Conservation (phyloP, 352 stramenopile genomes). For the Globisporangium camurandrum region DNA sequence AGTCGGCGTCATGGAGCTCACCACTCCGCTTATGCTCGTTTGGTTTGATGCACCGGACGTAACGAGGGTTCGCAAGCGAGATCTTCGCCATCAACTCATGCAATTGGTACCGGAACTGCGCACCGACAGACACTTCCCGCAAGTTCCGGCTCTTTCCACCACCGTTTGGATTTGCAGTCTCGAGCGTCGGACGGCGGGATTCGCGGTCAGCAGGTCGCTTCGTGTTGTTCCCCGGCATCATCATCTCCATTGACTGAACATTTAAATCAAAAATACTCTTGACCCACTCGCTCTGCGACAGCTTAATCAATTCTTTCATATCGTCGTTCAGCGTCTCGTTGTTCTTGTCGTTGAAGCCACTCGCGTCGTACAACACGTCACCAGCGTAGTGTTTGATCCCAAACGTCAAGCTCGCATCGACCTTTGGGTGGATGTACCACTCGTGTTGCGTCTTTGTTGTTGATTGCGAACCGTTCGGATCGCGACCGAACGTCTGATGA, state of each 20-base stretch:
- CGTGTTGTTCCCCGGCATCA: conserved; percentile 64
- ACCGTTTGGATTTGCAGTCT: conserved; percentile 27
- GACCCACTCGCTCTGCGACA: conserved; percentile 79
- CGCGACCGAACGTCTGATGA: conserved; percentile 72
- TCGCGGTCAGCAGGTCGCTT: conserved; percentile 58
- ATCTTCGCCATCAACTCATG: conserved; percentile 89
- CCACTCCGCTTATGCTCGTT: conserved; percentile 80
- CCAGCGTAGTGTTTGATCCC: conserved; percentile 89
- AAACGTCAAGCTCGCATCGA: conserved; percentile 85
- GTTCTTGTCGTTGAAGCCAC: conserved; percentile 98
- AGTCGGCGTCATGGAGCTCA: conserved; percentile 76
- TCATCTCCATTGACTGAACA: conserved; percentile 79
- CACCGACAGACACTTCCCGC: conserved; percentile 78
- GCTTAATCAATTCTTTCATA: conserved; percentile 89
- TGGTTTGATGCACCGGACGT: conserved; percentile 86
- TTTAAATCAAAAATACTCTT: conserved; percentile 81
- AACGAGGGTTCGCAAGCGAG: conserved; percentile 78
- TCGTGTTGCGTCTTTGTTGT: conserved; percentile 77
- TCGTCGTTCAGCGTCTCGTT: conserved; percentile 95
- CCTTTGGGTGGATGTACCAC: conserved; percentile 87
- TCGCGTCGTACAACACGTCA: conserved; percentile 96
- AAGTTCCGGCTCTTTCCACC: conserved; percentile 77
- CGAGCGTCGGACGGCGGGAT: conserved; percentile 58
- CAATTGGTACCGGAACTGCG: conserved; percentile 85
- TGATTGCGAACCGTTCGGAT: conserved; percentile 31